Evolutionary conservation across 2,329 filamentous ascomycete genomes (phyloP), one percentile per base, ranked within the genome.

Genomic region (Cladophialophora immunda): DNA sequence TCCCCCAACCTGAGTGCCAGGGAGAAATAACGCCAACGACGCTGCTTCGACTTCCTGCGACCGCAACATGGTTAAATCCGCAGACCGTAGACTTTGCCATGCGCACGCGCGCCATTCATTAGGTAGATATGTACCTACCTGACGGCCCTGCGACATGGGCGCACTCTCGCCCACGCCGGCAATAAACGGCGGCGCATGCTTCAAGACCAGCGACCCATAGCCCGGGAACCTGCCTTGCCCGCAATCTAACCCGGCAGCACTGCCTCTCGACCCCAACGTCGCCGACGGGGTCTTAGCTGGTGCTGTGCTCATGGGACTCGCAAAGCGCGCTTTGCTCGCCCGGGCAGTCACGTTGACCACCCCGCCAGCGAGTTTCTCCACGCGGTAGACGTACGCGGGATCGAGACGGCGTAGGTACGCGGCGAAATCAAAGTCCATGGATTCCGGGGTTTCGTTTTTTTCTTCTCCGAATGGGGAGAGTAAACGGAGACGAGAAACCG

Each of bases 171-270:
- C 64, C 27, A 67, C 34, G 8, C 52, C 64, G 7, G 60, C 64
- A 27, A 64, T 54, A 53, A 34, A 64, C 30, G 64, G 60, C 15
- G 64, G 52, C 11, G 64, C 64, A 52, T 67, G 50, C 54, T 67
- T 67, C 32, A 67, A 15, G 3, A 67, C 59, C 30, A 67, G 22
- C 25, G 58, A 56, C 29, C 34, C 17, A 6, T 66, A 19, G 2
- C 27, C 52, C 1, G 62, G 47, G 52, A 66, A 62, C 27, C 29
- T 29, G 27, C 58, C 54, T 4, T 27, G 36, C 11, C 32, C 22
- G 2, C 17, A 41, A 15, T 41, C 36, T 15, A 41, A 5, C 4
- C 17, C 36, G 36, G 11, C 17, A 41, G 2, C 17, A 6, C 5
- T 17, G 3, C 17, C 17, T 41, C 13, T 41, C 17, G 36, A 41